phyloP scores from a whole-genome alignment of 257 asterid genomes.

The Fraxinus americana region DNA sequence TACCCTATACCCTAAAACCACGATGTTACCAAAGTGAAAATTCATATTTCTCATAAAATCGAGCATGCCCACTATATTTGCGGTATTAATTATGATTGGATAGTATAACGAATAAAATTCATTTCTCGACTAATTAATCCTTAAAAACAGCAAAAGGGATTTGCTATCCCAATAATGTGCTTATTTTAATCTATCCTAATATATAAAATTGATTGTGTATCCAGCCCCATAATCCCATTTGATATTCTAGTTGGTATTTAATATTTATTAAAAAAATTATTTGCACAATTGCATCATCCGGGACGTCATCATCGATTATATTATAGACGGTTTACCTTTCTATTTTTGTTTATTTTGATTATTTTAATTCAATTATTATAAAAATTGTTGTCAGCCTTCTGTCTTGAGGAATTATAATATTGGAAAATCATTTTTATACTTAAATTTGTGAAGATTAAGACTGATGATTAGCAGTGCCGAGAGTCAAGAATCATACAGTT shows the following conservation, averaged over 20 bases:
- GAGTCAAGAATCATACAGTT: constrained; percentile 39
- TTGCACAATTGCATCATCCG: constrained; percentile 49
- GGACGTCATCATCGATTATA: constrained; percentile 54
- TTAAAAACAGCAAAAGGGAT: not conserved
- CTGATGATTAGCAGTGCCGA: constrained; percentile 26
- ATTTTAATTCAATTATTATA: constrained; percentile 1
- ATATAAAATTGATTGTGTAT: constrained; percentile 26
- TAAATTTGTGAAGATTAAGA: constrained; percentile 24
- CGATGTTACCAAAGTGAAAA: not conserved
- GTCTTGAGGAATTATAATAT: not conserved
- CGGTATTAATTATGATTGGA: too few relatives aligned
- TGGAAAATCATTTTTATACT: not conserved
- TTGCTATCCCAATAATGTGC: constrained; percentile 18
- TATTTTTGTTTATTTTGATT: constrained; percentile 30
- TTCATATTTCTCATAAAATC: not conserved
- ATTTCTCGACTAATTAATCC: constrained; percentile 22
- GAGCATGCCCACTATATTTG: not conserved
- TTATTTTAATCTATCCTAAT: constrained; percentile 31
- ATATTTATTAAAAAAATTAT: constrained; percentile 23
- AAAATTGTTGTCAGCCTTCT: constrained; percentile 11
- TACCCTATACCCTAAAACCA: not conserved
- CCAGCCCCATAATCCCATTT: constrained; percentile 33
- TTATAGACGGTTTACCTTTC: constrained; percentile 33
- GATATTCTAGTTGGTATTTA: constrained; percentile 23
- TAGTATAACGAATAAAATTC: not conserved